These are phyloP conservation scores for Fomes fomentarius DNA, from an alignment of 1,284 basidiomycete species.

Conservation along the genomic window DNA sequence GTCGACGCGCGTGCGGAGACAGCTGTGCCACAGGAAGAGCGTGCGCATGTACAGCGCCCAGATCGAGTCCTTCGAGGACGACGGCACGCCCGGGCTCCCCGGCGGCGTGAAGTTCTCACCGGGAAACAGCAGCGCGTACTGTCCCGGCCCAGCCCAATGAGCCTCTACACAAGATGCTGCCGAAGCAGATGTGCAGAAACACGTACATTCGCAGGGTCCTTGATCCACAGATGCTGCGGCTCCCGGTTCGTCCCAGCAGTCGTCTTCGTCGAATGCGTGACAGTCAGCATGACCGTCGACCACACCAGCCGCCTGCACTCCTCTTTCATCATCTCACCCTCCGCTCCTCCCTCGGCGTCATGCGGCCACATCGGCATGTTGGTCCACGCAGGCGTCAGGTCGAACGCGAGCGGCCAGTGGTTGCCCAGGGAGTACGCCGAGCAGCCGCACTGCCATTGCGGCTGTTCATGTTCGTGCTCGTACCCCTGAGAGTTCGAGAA, in stretches of 20 bases:
- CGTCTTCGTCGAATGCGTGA: conserved; percentile 64
- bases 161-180: not conserved
- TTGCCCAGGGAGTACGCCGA: conserved; percentile 52
- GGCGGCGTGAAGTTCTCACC: conserved; percentile 55
- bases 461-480: no score
- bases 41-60: conserved; percentile 72
- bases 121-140: conserved; percentile 74
- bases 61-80: conserved; percentile 50
- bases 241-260: conserved; percentile 45
- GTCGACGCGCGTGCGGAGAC: conserved; percentile 58
- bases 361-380: conserved; percentile 65
- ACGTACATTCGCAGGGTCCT: conserved; percentile 67
- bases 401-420: conserved; percentile 49
- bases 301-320: conserved; percentile 74
- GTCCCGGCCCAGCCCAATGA: not conserved
- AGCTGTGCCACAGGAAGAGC: conserved; percentile 75
- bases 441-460: conserved; percentile 56
- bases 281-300: conserved; percentile 64
- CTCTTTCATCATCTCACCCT: conserved; percentile 68
- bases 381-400: conserved; percentile 65
- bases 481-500: no score
- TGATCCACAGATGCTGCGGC: conserved; percentile 50
- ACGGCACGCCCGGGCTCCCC: not conserved
- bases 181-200: not conserved
- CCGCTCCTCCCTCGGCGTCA: conserved; percentile 56